These are phyloP conservation scores for Leucosporidium creatinivorum DNA, from an alignment of 768 basidiomycete genomes.

Conservation along the genomic window DNA sequence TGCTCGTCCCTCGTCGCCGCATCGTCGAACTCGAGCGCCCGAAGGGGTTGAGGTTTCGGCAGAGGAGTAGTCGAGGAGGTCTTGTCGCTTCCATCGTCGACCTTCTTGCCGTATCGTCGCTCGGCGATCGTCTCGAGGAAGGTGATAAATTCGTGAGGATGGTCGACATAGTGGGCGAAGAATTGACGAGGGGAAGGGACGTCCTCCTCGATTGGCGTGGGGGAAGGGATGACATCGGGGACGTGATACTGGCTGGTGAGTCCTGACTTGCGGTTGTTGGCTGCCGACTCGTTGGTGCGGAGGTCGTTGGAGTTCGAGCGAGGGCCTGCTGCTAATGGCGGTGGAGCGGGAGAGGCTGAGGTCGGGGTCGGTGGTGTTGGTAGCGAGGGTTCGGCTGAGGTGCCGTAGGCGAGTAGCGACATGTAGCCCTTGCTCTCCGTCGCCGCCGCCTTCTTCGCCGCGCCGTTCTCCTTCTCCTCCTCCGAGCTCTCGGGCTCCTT, in stretches of 20 bases:
- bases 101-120: conserved; percentile 57
- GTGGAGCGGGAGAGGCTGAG: background rate
- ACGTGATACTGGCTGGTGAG: conserved; percentile 11
- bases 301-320: conserved; percentile 43
- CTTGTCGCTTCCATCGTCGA: conserved; percentile 14
- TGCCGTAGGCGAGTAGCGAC: conserved; percentile 25
- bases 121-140: conserved; percentile 83
- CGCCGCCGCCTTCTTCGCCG: background rate
- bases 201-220: background rate
- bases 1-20: conserved; percentile 59
- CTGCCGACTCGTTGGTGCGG: conserved; percentile 36
- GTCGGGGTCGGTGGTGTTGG: background rate
- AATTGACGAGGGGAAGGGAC: conserved; percentile 51
- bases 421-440: conserved; percentile 3
- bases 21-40: conserved; percentile 10
- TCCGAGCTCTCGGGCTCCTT: background rate
- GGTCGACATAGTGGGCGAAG: conserved; percentile 91
- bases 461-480: background rate
- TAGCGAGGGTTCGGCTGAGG: background rate
- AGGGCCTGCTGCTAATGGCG: background rate
- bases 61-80: conserved; percentile 21
- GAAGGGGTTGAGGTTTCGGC: conserved; percentile 21
- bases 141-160: conserved; percentile 67
- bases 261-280: conserved; percentile 3
- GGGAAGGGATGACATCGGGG: background rate